Evolutionary conservation across 768 basidiomycete species (phyloP).

Genomic region (Tylopilus felleus): DNA sequence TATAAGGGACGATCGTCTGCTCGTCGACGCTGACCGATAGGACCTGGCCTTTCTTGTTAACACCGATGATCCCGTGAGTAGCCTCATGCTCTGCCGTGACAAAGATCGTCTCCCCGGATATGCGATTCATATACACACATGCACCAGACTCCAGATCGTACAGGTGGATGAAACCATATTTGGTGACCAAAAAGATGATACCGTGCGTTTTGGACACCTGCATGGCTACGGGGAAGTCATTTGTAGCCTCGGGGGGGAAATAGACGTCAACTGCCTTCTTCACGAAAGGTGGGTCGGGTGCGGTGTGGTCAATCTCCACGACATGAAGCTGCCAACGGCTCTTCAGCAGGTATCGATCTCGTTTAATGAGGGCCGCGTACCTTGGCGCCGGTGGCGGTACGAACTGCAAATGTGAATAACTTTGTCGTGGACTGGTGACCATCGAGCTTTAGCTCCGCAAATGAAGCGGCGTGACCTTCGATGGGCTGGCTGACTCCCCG

Average conservation of each 20-base stretch:
- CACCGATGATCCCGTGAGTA: conserved; percentile 93
- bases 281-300: conserved; percentile 86
- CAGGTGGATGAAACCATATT: conserved; percentile 98
- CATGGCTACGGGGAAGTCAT: conserved; percentile 99
- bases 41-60: conserved; percentile 99
- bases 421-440: conserved; percentile 84
- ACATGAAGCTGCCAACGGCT: conserved; percentile 74
- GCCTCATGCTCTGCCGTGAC: conserved; percentile 96
- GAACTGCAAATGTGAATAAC: conserved; percentile 91
- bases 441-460: conserved; percentile 88
- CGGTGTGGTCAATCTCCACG: conserved; percentile 95
- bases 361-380: conserved; percentile 41
- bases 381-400: conserved; percentile 97
- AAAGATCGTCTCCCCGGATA: conserved; percentile 98
- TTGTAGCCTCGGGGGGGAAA: conserved; percentile 97
- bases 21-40: conserved; percentile 97
- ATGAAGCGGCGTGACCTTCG: conserved; percentile 96
- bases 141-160: conserved; percentile 97
- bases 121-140: conserved; percentile 99
- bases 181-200: conserved; percentile 95
- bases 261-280: conserved; percentile 99
- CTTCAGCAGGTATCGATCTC: conserved; percentile 7
- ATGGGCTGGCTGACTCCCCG: conserved; percentile 95
- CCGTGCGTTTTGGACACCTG: conserved; percentile 97
- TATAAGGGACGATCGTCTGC: conserved; percentile 92